Percentiles rank a stretch among this genome's conserved stretches.
Evolutionary conservation across 2,329 filamentous ascomycete species (phyloP).

Genomic region (Fusarium oxysporum): DNA sequence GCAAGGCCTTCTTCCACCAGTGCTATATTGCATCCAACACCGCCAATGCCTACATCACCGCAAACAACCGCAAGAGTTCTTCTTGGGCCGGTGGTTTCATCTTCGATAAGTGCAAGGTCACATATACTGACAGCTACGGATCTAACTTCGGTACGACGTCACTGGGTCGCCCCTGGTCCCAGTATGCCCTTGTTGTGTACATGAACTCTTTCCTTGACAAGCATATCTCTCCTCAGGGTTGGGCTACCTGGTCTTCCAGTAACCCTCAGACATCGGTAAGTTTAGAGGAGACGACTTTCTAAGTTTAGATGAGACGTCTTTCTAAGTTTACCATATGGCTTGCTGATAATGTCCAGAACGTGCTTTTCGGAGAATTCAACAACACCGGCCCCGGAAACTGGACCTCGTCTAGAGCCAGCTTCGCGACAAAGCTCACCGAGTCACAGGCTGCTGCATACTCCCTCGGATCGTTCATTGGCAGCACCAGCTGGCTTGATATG

Average conservation of each 20-base stretch:
- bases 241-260: constrained; percentile 64
- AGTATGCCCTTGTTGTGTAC: constrained; percentile 60
- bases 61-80: constrained; percentile 47
- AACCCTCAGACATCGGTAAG: constrained; percentile 64
- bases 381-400: constrained; percentile 62
- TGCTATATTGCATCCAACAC: constrained; percentile 54
- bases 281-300: neutral
- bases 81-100: constrained; percentile 49
- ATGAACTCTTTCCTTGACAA: constrained; percentile 60
- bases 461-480: constrained; percentile 33
- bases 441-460: constrained; percentile 34
- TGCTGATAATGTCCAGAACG: constrained; percentile 45
- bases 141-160: constrained; percentile 53
- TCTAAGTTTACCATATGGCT: no score
- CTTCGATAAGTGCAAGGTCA: constrained; percentile 48
- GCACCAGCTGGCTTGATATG: constrained; percentile 42
- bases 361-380: constrained; percentile 68
- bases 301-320: neutral
- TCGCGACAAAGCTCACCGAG: constrained; percentile 38
- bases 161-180: constrained; percentile 60
- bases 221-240: constrained; percentile 44
- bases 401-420: constrained; percentile 34
- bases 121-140: constrained; percentile 43
- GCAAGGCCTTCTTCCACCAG: constrained; percentile 52
- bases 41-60: constrained; percentile 47